Evolutionary conservation across 2,329 filamentous ascomycete genomes (phyloP).

Genomic region (Epichloe bromicola): DNA sequence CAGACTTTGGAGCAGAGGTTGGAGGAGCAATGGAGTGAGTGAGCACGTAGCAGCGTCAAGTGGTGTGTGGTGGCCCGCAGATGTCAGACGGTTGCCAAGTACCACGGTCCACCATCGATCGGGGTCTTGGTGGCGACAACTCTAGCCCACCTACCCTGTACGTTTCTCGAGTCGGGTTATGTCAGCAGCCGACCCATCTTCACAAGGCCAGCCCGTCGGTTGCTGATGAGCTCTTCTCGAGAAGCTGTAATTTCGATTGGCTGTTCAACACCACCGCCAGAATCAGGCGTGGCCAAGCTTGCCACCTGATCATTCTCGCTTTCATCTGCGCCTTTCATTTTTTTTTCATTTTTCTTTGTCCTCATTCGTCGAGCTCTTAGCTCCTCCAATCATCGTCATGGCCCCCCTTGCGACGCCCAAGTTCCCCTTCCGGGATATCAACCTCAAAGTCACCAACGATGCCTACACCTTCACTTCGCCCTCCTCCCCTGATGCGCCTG

Average conservation of each 20-base stretch:
- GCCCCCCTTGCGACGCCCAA: conserved; percentile 22
- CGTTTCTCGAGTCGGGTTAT: not conserved
- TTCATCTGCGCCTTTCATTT: not conserved
- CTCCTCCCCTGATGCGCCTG: conserved; percentile 78
- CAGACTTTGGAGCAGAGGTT: not conserved
- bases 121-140: not conserved
- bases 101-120: not conserved
- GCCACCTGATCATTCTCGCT: not conserved
- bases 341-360: not conserved
- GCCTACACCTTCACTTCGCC: conserved; percentile 96
- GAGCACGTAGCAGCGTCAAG: not conserved
- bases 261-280: not conserved
- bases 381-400: conserved; percentile 16
- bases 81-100: not conserved
- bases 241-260: no score
- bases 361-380: not conserved
- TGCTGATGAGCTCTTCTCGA: not conserved
- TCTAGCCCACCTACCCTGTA: not conserved
- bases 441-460: conserved; percentile 81
- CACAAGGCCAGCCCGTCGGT: not conserved
- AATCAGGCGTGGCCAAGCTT: not conserved
- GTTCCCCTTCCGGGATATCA: conserved; percentile 87
- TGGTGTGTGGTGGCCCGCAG: not conserved
- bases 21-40: not conserved
- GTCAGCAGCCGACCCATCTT: not conserved